Percentiles rank a stretch among this genome's conserved stretches.
phyloP scores from a whole-genome alignment of 192 early-diverging fungal genomes.

The Coemansia nantahalensis region DNA sequence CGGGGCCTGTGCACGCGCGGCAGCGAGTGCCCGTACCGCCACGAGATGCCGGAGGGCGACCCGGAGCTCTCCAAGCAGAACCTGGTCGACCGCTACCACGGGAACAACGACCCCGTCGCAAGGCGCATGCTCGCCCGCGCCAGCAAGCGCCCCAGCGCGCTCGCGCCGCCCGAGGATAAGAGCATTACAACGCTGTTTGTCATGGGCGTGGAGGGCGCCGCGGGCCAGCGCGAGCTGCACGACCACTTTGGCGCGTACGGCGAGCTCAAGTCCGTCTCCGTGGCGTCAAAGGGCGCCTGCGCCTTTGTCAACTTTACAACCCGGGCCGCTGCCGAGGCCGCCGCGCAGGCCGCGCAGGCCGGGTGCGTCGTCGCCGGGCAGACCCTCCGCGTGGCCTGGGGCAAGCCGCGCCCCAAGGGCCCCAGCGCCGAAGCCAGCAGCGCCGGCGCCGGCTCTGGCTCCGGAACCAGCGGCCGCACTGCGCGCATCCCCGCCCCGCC shows the following conservation, averaged over 20 bases:
- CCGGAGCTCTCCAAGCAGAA: constrained; percentile 87
- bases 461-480: too few relatives aligned
- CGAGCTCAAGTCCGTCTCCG: constrained; percentile 83
- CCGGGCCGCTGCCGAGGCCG: constrained; percentile 82
- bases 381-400: constrained; percentile 80
- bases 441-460: not conserved
- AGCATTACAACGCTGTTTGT: constrained; percentile 85
- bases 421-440: constrained; percentile 55
- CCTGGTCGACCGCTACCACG: constrained; percentile 93
- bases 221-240: constrained; percentile 69
- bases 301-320: constrained; percentile 90
- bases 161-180: constrained; percentile 74
- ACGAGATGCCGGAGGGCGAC: constrained; percentile 81
- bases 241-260: constrained; percentile 79
- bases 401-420: constrained; percentile 68
- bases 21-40: constrained; percentile 93
- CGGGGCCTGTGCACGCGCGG: constrained; percentile 95
- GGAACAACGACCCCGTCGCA: constrained; percentile 93
- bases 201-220: constrained; percentile 69
- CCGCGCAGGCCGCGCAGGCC: constrained; percentile 65
- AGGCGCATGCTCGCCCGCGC: constrained; percentile 70
- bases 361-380: constrained; percentile 72
- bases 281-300: constrained; percentile 75
- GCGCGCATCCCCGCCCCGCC: constrained; percentile 9
- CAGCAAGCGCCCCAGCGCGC: constrained; percentile 41